Conservation (phyloP, 176 grass and related monocot genomes). For the Zoysia pacifica region DNA sequence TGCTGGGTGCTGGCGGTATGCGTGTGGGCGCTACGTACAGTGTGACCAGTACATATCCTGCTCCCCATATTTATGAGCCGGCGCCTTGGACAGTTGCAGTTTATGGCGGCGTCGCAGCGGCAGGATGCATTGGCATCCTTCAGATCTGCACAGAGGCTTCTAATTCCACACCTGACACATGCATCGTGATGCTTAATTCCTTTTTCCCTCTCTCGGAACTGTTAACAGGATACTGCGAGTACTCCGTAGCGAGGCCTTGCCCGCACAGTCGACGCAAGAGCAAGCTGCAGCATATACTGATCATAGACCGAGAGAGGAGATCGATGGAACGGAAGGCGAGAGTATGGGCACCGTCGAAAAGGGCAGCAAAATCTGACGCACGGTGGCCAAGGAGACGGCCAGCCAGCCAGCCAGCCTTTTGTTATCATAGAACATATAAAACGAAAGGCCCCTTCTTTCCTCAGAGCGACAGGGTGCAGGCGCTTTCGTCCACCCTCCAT, state of each 20-base stretch:
- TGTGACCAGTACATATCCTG: neutral
- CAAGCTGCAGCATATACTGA: neutral
- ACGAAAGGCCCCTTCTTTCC: conserved; percentile 44
- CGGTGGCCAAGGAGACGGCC: conserved; percentile 43
- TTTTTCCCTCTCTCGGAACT: conserved; percentile 5
- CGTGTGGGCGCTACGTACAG: neutral
- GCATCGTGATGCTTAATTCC: conserved; percentile 48
- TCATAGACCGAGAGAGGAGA: neutral
- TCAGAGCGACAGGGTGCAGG: conserved; percentile 32
- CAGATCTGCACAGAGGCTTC: conserved; percentile 45
- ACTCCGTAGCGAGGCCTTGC: neutral
- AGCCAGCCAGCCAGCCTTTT: conserved; percentile 24
- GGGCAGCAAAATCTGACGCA: conserved; percentile 31
- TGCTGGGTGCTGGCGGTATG: neutral
- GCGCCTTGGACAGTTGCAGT: conserved; percentile 27
- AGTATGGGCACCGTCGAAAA: conserved; percentile 2
- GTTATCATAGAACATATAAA: conserved; percentile 49
- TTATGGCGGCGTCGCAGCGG: conserved; percentile 12
- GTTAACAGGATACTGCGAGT: neutral
- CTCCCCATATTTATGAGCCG: conserved; percentile 19
- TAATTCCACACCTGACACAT: conserved; percentile 55
- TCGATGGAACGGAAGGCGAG: neutral
- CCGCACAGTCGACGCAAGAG: neutral
- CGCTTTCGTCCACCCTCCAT: conserved; percentile 24
- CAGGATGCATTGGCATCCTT: conserved; percentile 41